Conservation (phyloP, 78 protist species). For the Monosiga brevicollis region DNA sequence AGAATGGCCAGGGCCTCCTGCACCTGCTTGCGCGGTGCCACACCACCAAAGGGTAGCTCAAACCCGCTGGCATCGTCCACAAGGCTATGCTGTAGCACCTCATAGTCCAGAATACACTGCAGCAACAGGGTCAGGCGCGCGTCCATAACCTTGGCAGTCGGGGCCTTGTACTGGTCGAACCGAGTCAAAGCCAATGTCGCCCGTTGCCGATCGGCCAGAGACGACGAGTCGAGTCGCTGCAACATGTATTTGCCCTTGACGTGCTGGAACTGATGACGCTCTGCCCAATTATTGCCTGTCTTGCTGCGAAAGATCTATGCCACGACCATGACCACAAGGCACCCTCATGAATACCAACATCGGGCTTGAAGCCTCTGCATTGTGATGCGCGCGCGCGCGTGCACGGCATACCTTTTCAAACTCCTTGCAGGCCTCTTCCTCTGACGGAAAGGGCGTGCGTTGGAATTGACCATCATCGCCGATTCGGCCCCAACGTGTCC, state of each 20-base stretch:
- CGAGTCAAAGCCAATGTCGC: too few relatives aligned
- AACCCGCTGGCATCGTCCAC: background rate
- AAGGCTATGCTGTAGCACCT: background rate
- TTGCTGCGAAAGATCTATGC: background rate
- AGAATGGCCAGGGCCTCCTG: background rate
- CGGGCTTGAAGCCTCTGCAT: too few relatives aligned
- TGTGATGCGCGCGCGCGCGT: too few relatives aligned
- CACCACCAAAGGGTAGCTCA: background rate
- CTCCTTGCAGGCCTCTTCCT: background rate
- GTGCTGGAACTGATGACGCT: background rate
- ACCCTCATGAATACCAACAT: background rate
- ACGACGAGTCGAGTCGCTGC: too few relatives aligned
- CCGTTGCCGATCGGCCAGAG: too few relatives aligned
- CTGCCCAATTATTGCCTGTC: constrained; percentile 10
- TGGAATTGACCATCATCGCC: constrained; percentile 20
- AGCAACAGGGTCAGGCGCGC: background rate
- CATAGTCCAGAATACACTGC: background rate
- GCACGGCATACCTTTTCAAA: background rate
- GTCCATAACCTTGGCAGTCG: too few relatives aligned
- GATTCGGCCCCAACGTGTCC: constrained; percentile 42
- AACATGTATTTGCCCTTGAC: background rate
- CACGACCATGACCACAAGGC: background rate
- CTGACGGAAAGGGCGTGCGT: background rate
- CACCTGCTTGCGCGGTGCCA: background rate
- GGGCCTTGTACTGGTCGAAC: too few relatives aligned